These are phyloP conservation scores for Kalanchoe fedtschenkoi DNA, from an alignment of 164 flowering plant species.

Conservation along the genomic window DNA sequence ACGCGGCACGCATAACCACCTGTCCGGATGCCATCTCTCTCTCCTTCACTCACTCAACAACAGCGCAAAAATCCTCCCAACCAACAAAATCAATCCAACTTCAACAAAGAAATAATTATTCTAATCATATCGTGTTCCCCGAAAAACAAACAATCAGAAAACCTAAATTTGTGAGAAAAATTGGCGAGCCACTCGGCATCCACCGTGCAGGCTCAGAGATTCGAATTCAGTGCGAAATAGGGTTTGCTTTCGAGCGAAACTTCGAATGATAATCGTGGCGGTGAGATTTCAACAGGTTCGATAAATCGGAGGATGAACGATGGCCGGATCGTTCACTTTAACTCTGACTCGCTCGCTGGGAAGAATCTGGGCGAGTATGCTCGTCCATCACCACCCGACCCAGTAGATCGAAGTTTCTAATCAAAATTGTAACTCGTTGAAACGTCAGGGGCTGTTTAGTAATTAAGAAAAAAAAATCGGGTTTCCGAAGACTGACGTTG, in stretches of 20 bases:
- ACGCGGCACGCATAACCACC: constrained; percentile 56
- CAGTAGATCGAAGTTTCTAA: no score
- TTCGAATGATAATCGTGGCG: background rate
- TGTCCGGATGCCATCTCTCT: constrained; percentile 31
- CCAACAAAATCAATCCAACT: no score
- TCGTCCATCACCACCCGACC: no score
- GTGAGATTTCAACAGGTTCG: no score
- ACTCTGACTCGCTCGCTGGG: background rate
- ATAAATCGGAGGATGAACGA: background rate
- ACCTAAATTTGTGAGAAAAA: background rate
- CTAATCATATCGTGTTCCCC: background rate
- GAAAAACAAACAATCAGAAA: background rate
- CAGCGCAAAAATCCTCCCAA: background rate
- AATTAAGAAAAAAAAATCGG: background rate
- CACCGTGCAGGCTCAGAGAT: background rate
- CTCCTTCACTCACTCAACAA: background rate
- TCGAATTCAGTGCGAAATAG: background rate
- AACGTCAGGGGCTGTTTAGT: background rate
- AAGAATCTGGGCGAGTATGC: background rate
- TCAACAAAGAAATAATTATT: no score
- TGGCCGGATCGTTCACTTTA: background rate
- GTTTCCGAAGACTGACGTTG: background rate
- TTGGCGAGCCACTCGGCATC: background rate
- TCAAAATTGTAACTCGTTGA: no score
- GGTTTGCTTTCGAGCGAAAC: background rate